Evolutionary conservation across 2,329 filamentous ascomycete species (phyloP).

Genomic region (Pseudopithomyces chartarum): DNA sequence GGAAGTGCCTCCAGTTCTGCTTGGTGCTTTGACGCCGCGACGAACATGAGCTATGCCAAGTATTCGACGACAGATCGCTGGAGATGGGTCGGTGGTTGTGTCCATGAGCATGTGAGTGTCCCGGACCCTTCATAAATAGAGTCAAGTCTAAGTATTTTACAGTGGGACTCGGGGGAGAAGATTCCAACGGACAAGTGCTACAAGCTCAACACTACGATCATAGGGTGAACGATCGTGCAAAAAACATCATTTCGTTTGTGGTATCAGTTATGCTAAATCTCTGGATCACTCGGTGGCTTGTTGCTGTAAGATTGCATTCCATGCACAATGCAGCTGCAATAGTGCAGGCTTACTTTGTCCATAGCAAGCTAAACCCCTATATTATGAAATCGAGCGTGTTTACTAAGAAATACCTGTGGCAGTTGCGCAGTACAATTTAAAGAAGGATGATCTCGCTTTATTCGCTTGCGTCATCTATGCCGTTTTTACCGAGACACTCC

Average conservation of each 20-base stretch:
- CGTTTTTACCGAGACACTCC: slow-evolving; percentile 4
- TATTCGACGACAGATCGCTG: slow-evolving; percentile 15
- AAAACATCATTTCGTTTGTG: no score
- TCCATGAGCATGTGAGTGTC: slow-evolving; percentile 12
- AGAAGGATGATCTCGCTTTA: neutral
- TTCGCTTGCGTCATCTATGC: slow-evolving; percentile 11
- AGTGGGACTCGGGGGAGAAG: slow-evolving; percentile 36
- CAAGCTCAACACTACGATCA: slow-evolving; percentile 14
- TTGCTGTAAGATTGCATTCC: no score
- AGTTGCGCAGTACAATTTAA: neutral
- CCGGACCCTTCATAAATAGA: neutral
- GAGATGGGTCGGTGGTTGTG: slow-evolving; percentile 12
- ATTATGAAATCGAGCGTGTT: no score
- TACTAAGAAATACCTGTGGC: no score
- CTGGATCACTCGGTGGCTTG: neutral
- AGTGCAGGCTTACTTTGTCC: no score
- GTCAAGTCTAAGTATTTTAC: neutral
- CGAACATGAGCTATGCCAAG: slow-evolving; percentile 23
- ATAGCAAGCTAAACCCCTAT: no score
- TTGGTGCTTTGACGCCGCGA: slow-evolving; percentile 24
- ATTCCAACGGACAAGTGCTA: slow-evolving; percentile 24
- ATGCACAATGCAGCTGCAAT: no score
- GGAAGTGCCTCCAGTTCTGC: slow-evolving; percentile 16
- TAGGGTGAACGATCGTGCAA: neutral
- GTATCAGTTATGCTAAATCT: neutral